Base-by-base conservation (phyloP, 1,284 basidiomycete species). In the Phellopilus nigrolimitatus region DNA sequence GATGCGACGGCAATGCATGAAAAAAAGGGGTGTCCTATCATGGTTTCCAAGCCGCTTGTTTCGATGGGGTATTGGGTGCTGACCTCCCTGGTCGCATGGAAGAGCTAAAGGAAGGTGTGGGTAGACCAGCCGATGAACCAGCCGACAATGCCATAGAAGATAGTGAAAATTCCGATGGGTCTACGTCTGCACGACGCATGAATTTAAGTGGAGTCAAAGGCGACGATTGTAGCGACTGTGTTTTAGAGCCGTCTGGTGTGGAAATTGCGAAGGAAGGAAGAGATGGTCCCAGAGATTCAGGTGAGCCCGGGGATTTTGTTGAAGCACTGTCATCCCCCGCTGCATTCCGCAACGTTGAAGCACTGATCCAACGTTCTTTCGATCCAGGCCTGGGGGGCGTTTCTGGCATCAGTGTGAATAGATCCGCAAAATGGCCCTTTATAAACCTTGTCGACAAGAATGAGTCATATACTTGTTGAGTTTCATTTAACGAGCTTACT, bases 281-380 rank as follows among this genome's bases (percentile, higher is more conserved):
- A 37, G 62, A 65, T 12, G 73, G 67, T 17, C 66, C 62, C 27
- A 61, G 71, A 2, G 84, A 84, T 65, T 89, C 88, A 4, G 88
- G 88, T 6, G 88, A 90, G 47, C 68, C 71, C 44, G 81, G 81
- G 22, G 73, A 70, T 19, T 54, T 62, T 15, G 74, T 72, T 28
- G 76, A 73, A 1, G 72, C 13, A 21, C 25, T 50, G 4, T 65
- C 59, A 27, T 67, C 65, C 33, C 64, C 65, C 3, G 58, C 61
- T 15, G 60, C 47, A 38, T 49, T 48, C 25, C 38, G 55, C 36
- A 47, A 45, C 48, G 40, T 63, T 59, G 50, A 40, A 13, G 89
- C 86, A 61, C 78, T 89, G 54, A 91, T 89, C 88, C 88, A 91
- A 58, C 79, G 83, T 60, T 88, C 84, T 56, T 85, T 73, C 3